phyloP scores from a whole-genome alignment of 2,329 filamentous ascomycete species.

The Calonectria hawksworthii region DNA sequence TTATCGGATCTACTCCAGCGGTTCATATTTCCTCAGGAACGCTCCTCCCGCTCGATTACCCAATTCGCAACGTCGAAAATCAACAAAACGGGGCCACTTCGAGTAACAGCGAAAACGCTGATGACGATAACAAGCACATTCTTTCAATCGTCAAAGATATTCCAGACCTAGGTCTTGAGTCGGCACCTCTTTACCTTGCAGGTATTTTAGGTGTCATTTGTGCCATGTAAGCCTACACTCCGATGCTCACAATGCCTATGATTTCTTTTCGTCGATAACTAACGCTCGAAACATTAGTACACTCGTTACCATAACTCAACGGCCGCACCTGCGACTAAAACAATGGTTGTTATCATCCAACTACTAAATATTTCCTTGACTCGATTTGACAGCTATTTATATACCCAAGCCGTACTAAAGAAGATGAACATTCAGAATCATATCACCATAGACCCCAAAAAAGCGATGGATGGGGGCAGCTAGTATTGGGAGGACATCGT shows the following conservation, averaged over 20 bases:
- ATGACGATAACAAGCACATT: neutral
- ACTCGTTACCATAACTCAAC: neutral
- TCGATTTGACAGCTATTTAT: neutral
- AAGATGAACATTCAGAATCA: no score
- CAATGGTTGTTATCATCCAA: neutral
- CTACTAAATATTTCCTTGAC: neutral
- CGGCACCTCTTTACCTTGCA: neutral
- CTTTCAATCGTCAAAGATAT: neutral
- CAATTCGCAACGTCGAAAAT: neutral
- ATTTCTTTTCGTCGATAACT: neutral
- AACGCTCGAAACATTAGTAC: neutral
- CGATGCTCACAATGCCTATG: no score
- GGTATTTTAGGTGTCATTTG: neutral
- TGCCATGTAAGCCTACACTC: neutral
- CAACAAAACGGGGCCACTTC: neutral
- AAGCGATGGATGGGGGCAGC: no score
- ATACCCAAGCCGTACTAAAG: neutral
- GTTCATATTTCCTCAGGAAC: neutral
- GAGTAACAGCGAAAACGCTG: neutral
- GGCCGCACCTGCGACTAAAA: neutral
- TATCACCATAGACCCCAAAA: no score
- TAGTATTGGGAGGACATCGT: no score
- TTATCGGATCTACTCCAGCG: slow-evolving; percentile 8
- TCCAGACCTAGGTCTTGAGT: neutral
- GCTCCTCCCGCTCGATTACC: neutral